A percentile compares a stretch with the other conserved stretches of the same genome.
Evolutionary conservation across 164 flowering plant genomes (phyloP).

Genomic region (Piper longum): DNA sequence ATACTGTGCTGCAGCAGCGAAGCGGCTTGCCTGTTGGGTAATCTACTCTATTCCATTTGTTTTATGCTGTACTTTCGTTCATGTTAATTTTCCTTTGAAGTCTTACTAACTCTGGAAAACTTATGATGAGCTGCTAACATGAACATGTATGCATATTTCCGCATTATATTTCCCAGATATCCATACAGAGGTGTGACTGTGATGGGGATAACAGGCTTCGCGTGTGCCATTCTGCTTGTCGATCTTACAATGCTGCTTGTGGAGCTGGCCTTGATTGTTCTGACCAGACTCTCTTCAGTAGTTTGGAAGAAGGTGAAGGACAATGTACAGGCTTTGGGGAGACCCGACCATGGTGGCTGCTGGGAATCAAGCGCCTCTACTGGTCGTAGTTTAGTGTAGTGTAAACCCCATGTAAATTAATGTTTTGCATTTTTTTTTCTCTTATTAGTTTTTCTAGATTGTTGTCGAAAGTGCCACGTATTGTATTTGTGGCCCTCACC

Average conservation of each 20-base stretch:
- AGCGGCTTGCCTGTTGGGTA: constrained; percentile 97
- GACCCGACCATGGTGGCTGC: constrained; percentile 45
- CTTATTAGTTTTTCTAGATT: constrained; percentile 21
- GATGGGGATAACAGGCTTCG: constrained; percentile 93
- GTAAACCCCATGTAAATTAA: constrained; percentile 37
- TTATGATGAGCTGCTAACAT: neutral
- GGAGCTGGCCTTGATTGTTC: constrained; percentile 96
- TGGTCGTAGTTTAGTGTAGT: constrained; percentile 9
- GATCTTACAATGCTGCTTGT: constrained; percentile 78
- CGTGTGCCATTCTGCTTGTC: constrained; percentile 92
- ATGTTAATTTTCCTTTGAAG: no score
- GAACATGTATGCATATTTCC: neutral
- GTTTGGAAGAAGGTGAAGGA: constrained; percentile 58
- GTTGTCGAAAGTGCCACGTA: neutral
- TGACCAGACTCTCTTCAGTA: constrained; percentile 90
- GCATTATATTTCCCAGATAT: constrained; percentile 40
- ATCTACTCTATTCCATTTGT: constrained; percentile 9
- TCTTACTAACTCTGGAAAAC: neutral
- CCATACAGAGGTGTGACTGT: constrained; percentile 87
- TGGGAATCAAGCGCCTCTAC: constrained; percentile 24
- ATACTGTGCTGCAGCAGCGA: constrained; percentile 83
- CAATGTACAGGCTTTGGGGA: constrained; percentile 85
- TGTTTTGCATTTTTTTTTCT: constrained; percentile 9
- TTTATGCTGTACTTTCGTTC: no score
- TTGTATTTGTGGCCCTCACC: constrained; percentile 4